Base-by-base conservation (phyloP, 768 basidiomycete species). In the Pisolithus tinctorius region DNA sequence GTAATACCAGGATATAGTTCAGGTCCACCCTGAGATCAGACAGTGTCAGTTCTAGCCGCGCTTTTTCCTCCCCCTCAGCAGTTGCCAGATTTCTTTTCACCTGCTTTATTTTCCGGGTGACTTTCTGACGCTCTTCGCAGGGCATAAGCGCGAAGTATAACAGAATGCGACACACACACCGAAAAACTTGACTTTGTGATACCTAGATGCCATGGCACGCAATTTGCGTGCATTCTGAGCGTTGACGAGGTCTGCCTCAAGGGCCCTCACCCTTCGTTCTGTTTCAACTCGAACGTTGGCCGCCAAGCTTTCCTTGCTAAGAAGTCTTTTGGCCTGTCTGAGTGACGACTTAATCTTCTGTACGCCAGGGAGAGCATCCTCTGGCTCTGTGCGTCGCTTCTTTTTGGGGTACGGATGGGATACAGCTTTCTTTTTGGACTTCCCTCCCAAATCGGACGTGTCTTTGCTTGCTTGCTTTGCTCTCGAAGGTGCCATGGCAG, bases 101-200 rank as follows among this genome's bases (percentile, higher is more conserved):
- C 60, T 88, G 83, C 41, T 72, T 79, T 46, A 96, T 78, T 64
- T 84, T 88, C 20, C 94, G 81, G 3, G 81, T 63, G 11, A 94
- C 80, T 61, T 95, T 97, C 69, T 91, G 83, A 42, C 92, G 82
- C 66, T 97, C 93, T 95, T 58, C 17, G 46, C 25, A 29, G 40
- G 26, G 20, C 37, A 41, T 25, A 17, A 37, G 49, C 17, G 13
- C 17, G 4, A 30, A 17, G 26, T 23, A 0, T 17, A 44, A 14
- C 13, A 1, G 26, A 16, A 30, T 43, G 6, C 29, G 27, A 14
- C 11, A 37, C n/a, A 65, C 75, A 57, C 55, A 93, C 93, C 93
- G 55, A 98, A 96, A 71, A 98, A 98, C 66, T 92, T 94, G 60
- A 93, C 72, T 72, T 83, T 91, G 59, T 93, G 93, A 67, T 98